These are phyloP conservation scores for Nissolia schottii DNA, from an alignment of 306 rosid genomes.

Conservation along the genomic window DNA sequence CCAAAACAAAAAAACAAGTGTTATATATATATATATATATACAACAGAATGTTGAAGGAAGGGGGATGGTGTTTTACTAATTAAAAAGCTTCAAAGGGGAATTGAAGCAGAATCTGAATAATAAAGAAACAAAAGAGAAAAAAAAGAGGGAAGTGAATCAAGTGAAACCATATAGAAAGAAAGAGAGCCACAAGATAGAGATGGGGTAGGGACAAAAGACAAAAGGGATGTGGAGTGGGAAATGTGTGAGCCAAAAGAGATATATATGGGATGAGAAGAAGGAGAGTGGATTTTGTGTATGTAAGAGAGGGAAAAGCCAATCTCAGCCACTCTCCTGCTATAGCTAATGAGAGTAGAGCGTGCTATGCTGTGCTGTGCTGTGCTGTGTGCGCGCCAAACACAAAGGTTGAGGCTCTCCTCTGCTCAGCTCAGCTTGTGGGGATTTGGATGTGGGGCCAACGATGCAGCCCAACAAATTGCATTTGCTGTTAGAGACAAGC, in stretches of 20 bases:
- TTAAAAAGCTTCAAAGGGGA: too few relatives aligned
- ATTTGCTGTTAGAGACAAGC: too few relatives aligned
- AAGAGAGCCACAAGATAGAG: constrained; percentile 33
- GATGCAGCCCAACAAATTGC: background rate
- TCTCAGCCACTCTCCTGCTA: background rate
- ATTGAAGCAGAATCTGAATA: constrained; percentile 15
- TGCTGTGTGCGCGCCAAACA: background rate
- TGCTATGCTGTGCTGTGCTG: too few relatives aligned
- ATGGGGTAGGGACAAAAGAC: constrained; percentile 22
- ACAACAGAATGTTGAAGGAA: background rate
- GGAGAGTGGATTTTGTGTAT: background rate
- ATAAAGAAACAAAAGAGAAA: background rate
- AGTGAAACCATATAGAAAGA: too few relatives aligned
- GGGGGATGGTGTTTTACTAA: too few relatives aligned
- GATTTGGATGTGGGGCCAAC: background rate
- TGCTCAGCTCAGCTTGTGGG: background rate
- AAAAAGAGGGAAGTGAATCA: constrained; percentile 19
- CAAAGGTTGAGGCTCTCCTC: background rate
- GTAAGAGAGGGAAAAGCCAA: background rate
- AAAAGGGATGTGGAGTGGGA: constrained; percentile 11
- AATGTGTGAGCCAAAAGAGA: background rate
- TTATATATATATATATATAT: too few relatives aligned
- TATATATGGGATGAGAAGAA: background rate
- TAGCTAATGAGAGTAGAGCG: background rate
- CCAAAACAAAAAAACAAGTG: background rate